phyloP scores from a whole-genome alignment of 345 rosid species.

The Microcos paniculata region DNA sequence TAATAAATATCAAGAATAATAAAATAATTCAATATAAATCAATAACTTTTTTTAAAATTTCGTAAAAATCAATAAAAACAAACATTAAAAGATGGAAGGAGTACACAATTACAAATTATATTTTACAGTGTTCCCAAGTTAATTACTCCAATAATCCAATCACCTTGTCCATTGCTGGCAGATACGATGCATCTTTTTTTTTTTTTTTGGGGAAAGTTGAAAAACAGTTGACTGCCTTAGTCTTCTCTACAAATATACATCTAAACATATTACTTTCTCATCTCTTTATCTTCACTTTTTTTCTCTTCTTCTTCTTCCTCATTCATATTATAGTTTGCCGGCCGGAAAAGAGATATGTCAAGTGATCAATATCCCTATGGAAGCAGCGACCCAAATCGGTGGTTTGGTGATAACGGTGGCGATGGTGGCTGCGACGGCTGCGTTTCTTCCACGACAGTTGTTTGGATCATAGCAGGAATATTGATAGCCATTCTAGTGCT shows the following conservation, averaged over 20 bases:
- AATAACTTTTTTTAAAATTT: no score
- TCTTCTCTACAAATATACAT: background rate
- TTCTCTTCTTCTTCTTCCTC: background rate
- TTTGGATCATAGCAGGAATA: conserved; percentile 11
- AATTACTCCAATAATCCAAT: background rate
- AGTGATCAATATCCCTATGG: background rate
- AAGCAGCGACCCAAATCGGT: background rate
- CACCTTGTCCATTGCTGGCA: background rate
- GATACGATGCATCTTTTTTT: background rate
- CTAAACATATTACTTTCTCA: no score
- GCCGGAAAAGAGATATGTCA: background rate
- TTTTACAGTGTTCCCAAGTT: background rate
- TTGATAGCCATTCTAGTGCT: background rate
- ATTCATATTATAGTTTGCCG: background rate
- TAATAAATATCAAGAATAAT: no score
- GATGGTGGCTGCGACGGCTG: background rate
- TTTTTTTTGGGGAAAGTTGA: no score
- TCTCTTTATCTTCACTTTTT: no score
- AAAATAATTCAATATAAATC: no score
- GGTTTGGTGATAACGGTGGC: background rate
- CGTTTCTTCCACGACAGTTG: background rate
- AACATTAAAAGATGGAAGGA: no score
- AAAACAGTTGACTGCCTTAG: background rate
- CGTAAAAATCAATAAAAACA: background rate
- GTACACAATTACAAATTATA: no score